Percentiles rank a stretch among this genome's conserved stretches.
These are phyloP conservation scores for Abelmoschus esculentus DNA, from an alignment of 345 rosid species.

Conservation along the genomic window DNA sequence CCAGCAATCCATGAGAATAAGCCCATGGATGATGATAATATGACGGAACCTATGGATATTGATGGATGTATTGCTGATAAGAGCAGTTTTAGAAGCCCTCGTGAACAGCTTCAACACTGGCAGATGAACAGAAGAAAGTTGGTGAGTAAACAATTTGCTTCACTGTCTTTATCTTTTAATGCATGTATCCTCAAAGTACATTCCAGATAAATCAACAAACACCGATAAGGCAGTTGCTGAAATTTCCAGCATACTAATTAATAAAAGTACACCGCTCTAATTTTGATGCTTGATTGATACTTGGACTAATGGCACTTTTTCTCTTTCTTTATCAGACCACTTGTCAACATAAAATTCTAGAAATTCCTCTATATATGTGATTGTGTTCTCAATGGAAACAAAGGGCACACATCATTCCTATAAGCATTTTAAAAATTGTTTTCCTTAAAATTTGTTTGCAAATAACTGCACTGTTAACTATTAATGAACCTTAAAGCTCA, in stretches of 20 bases:
- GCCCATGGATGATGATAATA: slow-evolving; percentile 55
- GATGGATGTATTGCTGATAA: slow-evolving; percentile 68
- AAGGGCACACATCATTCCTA: neutral
- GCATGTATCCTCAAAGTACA: neutral
- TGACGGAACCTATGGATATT: slow-evolving; percentile 75
- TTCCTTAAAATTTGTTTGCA: neutral
- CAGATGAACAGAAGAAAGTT: slow-evolving; percentile 95
- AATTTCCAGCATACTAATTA: neutral
- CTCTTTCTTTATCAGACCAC: neutral
- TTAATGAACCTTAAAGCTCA: neutral
- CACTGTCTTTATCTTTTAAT: neutral
- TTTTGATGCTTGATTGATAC: neutral
- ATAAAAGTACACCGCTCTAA: neutral
- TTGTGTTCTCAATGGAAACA: neutral
- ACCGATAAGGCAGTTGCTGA: neutral
- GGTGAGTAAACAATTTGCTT: slow-evolving; percentile 47
- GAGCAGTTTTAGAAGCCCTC: slow-evolving; percentile 82
- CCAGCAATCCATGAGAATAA: slow-evolving; percentile 75
- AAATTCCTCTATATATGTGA: neutral
- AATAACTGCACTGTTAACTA: neutral
- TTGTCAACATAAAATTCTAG: neutral
- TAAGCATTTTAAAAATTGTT: neutral
- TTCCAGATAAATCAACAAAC: neutral
- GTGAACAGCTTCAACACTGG: slow-evolving; percentile 97
- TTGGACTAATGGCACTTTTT: neutral